These are phyloP conservation scores for Tinospora cordifolia DNA, from an alignment of 164 flowering plant genomes.

Conservation along the genomic window DNA sequence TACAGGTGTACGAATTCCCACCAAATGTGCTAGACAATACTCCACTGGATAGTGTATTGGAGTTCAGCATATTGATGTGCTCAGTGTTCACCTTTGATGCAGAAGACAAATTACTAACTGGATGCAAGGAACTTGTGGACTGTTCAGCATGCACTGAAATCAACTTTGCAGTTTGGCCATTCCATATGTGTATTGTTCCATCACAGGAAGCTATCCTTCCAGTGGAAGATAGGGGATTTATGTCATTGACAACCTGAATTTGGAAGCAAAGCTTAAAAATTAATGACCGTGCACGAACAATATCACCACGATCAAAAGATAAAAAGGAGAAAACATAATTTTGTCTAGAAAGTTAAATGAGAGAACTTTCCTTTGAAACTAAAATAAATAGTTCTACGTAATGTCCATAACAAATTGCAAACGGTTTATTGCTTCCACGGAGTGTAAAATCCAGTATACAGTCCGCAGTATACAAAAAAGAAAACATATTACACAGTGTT, in stretches of 20 bases:
- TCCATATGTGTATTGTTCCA: conserved; percentile 93
- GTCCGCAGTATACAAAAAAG: too few relatives aligned
- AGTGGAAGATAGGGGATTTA: conserved; percentile 54
- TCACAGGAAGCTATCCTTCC: conserved; percentile 95
- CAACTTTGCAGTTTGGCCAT: conserved; percentile 69
- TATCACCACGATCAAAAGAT: background rate
- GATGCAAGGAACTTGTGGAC: conserved; percentile 40
- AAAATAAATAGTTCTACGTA: background rate
- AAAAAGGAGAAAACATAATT: background rate
- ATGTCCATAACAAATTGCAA: background rate
- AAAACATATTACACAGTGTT: too few relatives aligned
- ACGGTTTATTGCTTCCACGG: background rate
- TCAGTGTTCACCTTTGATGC: conserved; percentile 40
- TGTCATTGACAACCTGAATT: conserved; percentile 83
- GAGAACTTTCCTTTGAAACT: background rate
- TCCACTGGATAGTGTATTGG: conserved; percentile 55
- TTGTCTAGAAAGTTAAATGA: background rate
- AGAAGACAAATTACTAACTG: conserved; percentile 31
- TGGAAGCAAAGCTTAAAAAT: conserved; percentile 8
- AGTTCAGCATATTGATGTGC: conserved; percentile 47
- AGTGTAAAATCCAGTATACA: background rate
- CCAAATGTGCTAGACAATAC: conserved; percentile 64
- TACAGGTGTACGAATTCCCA: conserved; percentile 81
- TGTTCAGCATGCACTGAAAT: conserved; percentile 62
- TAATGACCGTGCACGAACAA: background rate